phyloP scores from a whole-genome alignment of 352 stramenopile genomes.

The Peronospora destructor region DNA sequence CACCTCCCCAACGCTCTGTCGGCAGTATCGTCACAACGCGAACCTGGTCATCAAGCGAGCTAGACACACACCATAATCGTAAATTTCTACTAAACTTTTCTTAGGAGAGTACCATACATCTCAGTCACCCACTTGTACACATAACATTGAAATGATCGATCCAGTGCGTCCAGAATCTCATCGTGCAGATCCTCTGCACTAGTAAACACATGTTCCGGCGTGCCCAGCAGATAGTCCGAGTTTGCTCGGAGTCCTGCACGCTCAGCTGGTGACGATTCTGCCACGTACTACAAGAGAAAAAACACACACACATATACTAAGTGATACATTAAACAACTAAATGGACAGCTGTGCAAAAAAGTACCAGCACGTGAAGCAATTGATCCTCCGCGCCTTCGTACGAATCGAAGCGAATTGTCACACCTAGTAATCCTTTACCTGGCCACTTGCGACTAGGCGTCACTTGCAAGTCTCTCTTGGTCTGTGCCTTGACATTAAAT shows the following conservation, averaged over 20 bases:
- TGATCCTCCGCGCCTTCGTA: slow-evolving; percentile 94
- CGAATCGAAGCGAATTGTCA: slow-evolving; percentile 97
- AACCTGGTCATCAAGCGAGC: slow-evolving; percentile 88
- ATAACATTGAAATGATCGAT: slow-evolving; percentile 94
- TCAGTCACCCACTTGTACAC: slow-evolving; percentile 88
- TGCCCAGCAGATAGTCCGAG: slow-evolving; percentile 94
- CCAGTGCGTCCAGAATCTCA: slow-evolving; percentile 85
- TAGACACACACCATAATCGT: slow-evolving; percentile 12
- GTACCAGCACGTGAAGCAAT: slow-evolving; percentile 90
- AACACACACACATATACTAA: neutral
- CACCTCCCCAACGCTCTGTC: slow-evolving; percentile 82
- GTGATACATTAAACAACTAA: neutral
- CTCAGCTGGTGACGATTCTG: slow-evolving; percentile 82
- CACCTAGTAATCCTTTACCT: slow-evolving; percentile 91
- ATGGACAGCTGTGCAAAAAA: neutral
- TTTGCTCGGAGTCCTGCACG: slow-evolving; percentile 83
- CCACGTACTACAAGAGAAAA: slow-evolving; percentile 55
- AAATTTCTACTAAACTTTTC: neutral
- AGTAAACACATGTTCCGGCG: slow-evolving; percentile 82
- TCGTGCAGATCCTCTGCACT: slow-evolving; percentile 85
- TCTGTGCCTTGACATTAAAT: slow-evolving; percentile 80
- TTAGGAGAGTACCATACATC: neutral
- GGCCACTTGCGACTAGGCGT: slow-evolving; percentile 90
- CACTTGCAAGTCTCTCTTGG: slow-evolving; percentile 67
- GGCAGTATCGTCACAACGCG: slow-evolving; percentile 85